Conservation (phyloP, 148 eudicot species). For the Silene conica region DNA sequence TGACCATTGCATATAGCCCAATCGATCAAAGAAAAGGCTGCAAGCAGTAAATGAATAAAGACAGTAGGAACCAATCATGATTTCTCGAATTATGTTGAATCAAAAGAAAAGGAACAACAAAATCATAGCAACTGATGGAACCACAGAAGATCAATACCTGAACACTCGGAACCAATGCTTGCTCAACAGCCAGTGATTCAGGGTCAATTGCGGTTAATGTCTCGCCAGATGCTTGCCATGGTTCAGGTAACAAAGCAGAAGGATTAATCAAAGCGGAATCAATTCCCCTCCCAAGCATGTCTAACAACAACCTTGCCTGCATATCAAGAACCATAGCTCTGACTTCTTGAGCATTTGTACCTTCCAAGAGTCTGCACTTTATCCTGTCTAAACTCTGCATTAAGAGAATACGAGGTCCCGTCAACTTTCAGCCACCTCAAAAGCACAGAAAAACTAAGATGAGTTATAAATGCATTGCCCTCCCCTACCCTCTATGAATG, state of each 20-base stretch:
- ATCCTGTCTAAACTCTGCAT: conserved; percentile 92
- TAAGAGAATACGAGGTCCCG: conserved; percentile 9
- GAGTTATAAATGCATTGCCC: not conserved
- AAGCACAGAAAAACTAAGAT: not conserved
- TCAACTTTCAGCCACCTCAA: conserved; percentile 8
- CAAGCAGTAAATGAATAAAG: too few species aligned
- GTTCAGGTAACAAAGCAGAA: conserved; percentile 77
- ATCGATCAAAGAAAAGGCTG: too few species aligned
- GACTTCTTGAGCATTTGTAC: conserved; percentile 94
- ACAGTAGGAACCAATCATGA: too few species aligned
- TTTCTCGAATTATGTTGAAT: too few species aligned
- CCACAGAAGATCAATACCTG: conserved; percentile 50
- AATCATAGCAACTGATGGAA: not conserved
- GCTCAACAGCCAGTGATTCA: conserved; percentile 95
- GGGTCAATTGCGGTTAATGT: conserved; percentile 59
- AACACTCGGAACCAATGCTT: conserved; percentile 65
- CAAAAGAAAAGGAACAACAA: not conserved
- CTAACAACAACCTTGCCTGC: conserved; percentile 96
- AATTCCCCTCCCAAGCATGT: conserved; percentile 97
- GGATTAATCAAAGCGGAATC: conserved; percentile 89
- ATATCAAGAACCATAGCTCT: conserved; percentile 99
- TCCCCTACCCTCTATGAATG: not conserved
- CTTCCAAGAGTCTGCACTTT: conserved; percentile 95
- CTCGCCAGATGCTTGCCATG: conserved; percentile 93
- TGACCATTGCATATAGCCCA: too few species aligned